phyloP scores from a whole-genome alignment of 805 yeast species.

The Peterozyma xylosa region DNA sequence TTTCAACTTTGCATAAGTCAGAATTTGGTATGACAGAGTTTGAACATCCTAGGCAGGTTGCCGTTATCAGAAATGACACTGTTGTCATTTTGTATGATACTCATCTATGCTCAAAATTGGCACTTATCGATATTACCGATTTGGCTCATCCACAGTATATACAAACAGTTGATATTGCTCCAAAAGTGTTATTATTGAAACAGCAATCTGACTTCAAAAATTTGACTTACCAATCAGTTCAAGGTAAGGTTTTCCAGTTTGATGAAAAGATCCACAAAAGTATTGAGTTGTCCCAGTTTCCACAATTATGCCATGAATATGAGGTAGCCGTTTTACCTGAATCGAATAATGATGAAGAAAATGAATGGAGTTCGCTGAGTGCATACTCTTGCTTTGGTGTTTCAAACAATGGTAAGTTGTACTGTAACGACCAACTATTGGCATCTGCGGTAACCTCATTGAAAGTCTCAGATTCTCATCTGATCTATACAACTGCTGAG shows the following conservation, averaged over 20 bases:
- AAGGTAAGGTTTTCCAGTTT: conserved; percentile 47
- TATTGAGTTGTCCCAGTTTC: conserved; percentile 42
- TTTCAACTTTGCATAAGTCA: conserved; percentile 22
- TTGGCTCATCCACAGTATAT: conserved; percentile 30
- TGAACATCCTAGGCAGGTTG: conserved; percentile 57
- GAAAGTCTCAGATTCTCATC: conserved; percentile 59
- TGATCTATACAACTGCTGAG: conserved; percentile 83
- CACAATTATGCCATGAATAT: conserved; percentile 60
- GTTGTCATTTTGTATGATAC: conserved; percentile 51
- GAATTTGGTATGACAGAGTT: conserved; percentile 27
- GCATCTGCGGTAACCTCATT: conserved; percentile 79
- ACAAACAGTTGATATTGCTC: conserved; percentile 33
- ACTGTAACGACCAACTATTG: conserved; percentile 49
- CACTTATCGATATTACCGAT: conserved; percentile 40
- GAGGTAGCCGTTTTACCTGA: conserved; percentile 32
- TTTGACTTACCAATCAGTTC: conserved; percentile 53
- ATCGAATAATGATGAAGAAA: conserved; percentile 17
- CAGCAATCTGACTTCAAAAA: conserved; percentile 43
- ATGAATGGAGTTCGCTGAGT: conserved; percentile 11
- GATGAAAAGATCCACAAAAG: conserved; percentile 22
- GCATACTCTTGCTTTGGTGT: conserved; percentile 57
- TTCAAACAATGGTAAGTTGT: conserved; percentile 68
- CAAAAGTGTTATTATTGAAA: conserved; percentile 50
- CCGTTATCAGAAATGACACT: conserved; percentile 41
- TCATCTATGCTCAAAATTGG: conserved; percentile 39